Conservation (phyloP, 192 early-diverging fungal species). For the Jimgerdemannia flammicorona region DNA sequence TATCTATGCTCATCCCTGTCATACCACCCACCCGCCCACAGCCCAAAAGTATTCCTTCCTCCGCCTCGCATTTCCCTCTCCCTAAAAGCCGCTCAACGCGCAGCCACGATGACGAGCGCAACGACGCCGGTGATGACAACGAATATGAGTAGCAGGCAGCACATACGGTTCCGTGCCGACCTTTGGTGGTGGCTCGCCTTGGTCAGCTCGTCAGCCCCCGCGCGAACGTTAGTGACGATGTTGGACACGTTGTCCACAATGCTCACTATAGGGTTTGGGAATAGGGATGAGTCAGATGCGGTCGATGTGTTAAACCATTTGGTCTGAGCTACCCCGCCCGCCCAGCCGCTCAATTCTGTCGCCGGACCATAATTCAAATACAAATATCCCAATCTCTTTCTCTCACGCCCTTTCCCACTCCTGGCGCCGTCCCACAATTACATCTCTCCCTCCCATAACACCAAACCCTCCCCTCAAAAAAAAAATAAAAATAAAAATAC, state of each 20-base stretch:
- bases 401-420: background rate
- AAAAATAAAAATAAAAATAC: constrained; percentile 10
- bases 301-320: background rate
- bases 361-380: no score
- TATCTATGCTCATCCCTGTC: no score
- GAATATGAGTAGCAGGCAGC: constrained; percentile 77
- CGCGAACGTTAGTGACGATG: constrained; percentile 71
- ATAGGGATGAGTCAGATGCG: background rate
- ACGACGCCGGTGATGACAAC: constrained; percentile 62
- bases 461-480: background rate
- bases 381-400: background rate
- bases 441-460: no score
- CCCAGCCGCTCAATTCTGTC: no score
- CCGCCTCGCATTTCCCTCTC: no score
- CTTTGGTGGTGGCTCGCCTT: constrained; percentile 78
- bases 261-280: constrained; percentile 57
- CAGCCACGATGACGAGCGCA: constrained; percentile 51
- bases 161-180: constrained; percentile 74
- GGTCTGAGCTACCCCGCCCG: no score
- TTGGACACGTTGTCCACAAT: constrained; percentile 93
- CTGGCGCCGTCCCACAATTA: no score
- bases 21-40: no score
- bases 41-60: no score
- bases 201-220: constrained; percentile 78
- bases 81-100: background rate